Percentiles rank a stretch among this genome's conserved stretches.
Evolutionary conservation across 176 grass and related monocot species (phyloP).

Genomic region (Elymus sibiricus): DNA sequence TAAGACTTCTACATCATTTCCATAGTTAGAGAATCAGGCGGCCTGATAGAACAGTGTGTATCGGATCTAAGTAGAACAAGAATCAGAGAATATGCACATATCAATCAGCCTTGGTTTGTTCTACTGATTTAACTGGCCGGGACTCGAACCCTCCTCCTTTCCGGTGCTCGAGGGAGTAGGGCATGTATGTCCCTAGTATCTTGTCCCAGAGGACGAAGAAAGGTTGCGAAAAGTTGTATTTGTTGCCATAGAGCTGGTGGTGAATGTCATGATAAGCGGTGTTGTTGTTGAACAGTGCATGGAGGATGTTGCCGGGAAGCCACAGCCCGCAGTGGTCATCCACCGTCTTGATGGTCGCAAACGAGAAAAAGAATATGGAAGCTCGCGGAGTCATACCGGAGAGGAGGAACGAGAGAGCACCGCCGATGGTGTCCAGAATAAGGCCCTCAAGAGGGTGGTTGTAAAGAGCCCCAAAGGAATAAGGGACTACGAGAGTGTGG

Average conservation of each 20-base stretch:
- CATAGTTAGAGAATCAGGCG: conserved; percentile 28
- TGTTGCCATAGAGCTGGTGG: conserved; percentile 73
- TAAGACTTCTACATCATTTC: conserved; percentile 19
- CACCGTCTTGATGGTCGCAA: conserved; percentile 79
- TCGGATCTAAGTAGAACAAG: conserved; percentile 3
- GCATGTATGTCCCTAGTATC: conserved; percentile 72
- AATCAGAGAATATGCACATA: conserved; percentile 27
- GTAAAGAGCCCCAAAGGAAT: conserved; percentile 82
- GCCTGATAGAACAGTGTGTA: background rate
- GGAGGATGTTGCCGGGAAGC: conserved; percentile 74
- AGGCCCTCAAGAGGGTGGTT: conserved; percentile 90
- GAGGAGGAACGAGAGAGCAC: conserved; percentile 71
- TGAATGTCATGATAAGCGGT: conserved; percentile 84
- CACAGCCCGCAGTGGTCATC: conserved; percentile 86
- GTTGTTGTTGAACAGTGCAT: conserved; percentile 65
- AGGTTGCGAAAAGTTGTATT: conserved; percentile 89
- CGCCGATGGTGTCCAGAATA: conserved; percentile 73
- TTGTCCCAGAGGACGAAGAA: conserved; percentile 84
- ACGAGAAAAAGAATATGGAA: conserved; percentile 83
- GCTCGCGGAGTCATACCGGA: conserved; percentile 76
- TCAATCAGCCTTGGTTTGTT: conserved; percentile 30
- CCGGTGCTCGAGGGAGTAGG: conserved; percentile 52
- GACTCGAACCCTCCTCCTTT: conserved; percentile 68
- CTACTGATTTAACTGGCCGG: conserved; percentile 41
- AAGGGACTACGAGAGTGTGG: conserved; percentile 76